phyloP scores from a whole-genome alignment of 75 land plant genomes.

The Adiantum capillusveneris region DNA sequence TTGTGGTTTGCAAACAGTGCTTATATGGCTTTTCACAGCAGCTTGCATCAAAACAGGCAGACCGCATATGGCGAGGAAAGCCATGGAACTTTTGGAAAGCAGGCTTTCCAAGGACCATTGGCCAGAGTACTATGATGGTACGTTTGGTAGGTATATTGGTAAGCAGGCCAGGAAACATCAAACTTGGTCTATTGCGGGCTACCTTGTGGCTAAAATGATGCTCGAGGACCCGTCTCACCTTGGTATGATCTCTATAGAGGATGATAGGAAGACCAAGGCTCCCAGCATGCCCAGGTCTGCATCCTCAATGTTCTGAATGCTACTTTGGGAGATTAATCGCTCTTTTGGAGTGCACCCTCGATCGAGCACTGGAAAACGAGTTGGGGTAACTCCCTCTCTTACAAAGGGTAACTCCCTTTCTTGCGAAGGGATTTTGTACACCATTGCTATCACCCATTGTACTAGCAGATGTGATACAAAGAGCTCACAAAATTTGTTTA shows the following conservation, averaged over 20 bases:
- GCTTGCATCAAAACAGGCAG: slow-evolving; percentile 57
- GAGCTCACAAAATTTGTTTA: too few species aligned
- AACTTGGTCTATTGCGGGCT: slow-evolving; percentile 34
- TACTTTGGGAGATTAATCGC: not conserved
- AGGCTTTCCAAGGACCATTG: slow-evolving; percentile 35
- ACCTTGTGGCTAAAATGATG: slow-evolving; percentile 32
- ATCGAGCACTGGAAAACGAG: too few species aligned
- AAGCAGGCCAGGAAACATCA: slow-evolving; percentile 29
- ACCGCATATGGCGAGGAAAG: slow-evolving; percentile 48
- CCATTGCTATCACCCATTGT: too few species aligned
- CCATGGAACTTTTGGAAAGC: slow-evolving; percentile 38
- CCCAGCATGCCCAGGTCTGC: slow-evolving; percentile 28
- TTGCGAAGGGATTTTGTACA: too few species aligned
- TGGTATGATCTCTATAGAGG: slow-evolving; percentile 31
- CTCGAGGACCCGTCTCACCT: slow-evolving; percentile 34
- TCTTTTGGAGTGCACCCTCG: too few species aligned
- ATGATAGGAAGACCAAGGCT: slow-evolving; percentile 34
- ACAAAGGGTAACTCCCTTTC: too few species aligned
- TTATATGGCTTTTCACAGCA: slow-evolving; percentile 52
- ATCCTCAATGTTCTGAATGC: slow-evolving; percentile 27
- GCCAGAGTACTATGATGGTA: slow-evolving; percentile 34
- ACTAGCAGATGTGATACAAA: too few species aligned
- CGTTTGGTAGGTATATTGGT: slow-evolving; percentile 14
- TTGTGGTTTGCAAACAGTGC: slow-evolving; percentile 26
- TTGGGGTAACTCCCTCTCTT: too few species aligned